These are phyloP conservation scores for Diaporthe australafricana DNA, from an alignment of 2,329 filamentous ascomycete genomes.

Conservation along the genomic window DNA sequence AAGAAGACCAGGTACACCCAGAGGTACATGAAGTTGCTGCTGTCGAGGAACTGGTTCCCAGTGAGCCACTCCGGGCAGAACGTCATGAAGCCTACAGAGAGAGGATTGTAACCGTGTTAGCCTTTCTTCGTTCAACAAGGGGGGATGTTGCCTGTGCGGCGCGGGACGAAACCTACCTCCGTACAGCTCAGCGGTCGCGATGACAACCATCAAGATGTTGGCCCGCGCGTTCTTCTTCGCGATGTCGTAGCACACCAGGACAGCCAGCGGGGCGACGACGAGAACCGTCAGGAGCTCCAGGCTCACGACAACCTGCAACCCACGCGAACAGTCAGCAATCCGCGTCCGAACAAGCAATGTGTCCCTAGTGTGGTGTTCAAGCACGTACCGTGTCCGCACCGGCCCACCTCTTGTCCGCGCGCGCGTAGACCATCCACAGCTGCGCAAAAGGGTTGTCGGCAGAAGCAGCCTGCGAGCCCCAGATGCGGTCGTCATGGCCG, in stretches of 20 bases:
- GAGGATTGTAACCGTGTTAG: neutral
- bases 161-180: conserved; percentile 59
- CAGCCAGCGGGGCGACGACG: conserved; percentile 69
- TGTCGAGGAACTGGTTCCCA: conserved; percentile 70
- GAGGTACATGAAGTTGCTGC: conserved; percentile 75
- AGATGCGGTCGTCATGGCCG: conserved; percentile 60
- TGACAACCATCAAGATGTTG: conserved; percentile 72
- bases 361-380: too few relatives aligned
- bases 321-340: conserved; percentile 4
- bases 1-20: conserved; percentile 78
- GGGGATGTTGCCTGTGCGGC: neutral
- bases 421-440: conserved; percentile 77
- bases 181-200: conserved; percentile 75
- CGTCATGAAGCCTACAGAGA: conserved; percentile 73
- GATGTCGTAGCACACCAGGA: conserved; percentile 71
- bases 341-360: neutral
- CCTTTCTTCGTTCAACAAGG: neutral
- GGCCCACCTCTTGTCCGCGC: conserved; percentile 73
- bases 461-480: conserved; percentile 65
- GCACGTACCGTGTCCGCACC: conserved; percentile 67
- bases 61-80: conserved; percentile 78
- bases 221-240: conserved; percentile 64
- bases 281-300: conserved; percentile 75
- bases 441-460: conserved; percentile 66
- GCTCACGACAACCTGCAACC: conserved; percentile 66